phyloP scores from a whole-genome alignment of 2,329 filamentous ascomycete species.

The Gliomastix tumulicola region DNA sequence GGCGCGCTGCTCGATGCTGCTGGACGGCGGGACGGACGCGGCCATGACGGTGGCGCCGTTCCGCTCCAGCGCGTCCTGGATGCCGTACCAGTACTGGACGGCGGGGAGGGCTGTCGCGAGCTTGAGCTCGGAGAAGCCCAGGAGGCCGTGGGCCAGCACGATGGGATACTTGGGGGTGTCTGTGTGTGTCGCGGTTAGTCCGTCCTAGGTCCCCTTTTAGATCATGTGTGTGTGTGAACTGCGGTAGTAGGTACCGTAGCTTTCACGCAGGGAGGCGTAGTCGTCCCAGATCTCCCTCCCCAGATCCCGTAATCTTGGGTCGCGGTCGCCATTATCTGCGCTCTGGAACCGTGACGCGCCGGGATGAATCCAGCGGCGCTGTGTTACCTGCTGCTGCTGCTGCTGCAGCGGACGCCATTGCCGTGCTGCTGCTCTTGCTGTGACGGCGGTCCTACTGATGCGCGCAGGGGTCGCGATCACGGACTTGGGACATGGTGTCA shows the following conservation, averaged over 20 bases:
- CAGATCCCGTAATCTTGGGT: constrained; percentile 25
- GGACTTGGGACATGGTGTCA: no score
- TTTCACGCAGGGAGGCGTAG: constrained; percentile 34
- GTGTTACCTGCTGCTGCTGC: background rate
- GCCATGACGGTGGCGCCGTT: constrained; percentile 51
- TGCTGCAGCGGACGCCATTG: background rate
- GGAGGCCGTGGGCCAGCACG: constrained; percentile 57
- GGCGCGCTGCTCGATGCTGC: constrained; percentile 54
- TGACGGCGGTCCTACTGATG: no score
- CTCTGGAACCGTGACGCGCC: no score
- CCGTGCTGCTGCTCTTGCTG: background rate
- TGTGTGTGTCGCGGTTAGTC: constrained; percentile 13
- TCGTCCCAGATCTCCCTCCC: constrained; percentile 36
- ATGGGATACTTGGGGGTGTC: constrained; percentile 53
- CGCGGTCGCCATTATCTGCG: background rate
- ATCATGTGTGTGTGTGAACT: constrained; percentile 36
- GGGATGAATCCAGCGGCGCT: background rate
- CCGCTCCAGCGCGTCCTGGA: constrained; percentile 47
- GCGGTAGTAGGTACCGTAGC: constrained; percentile 28
- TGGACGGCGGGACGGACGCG: constrained; percentile 53
- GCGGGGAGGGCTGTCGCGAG: constrained; percentile 44
- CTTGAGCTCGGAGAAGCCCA: constrained; percentile 55
- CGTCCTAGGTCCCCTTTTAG: no score
- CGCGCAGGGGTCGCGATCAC: no score
- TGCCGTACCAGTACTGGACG: constrained; percentile 60